Base-by-base conservation (phyloP, 148 eudicot species). In the Heliamphora exappendiculata region DNA sequence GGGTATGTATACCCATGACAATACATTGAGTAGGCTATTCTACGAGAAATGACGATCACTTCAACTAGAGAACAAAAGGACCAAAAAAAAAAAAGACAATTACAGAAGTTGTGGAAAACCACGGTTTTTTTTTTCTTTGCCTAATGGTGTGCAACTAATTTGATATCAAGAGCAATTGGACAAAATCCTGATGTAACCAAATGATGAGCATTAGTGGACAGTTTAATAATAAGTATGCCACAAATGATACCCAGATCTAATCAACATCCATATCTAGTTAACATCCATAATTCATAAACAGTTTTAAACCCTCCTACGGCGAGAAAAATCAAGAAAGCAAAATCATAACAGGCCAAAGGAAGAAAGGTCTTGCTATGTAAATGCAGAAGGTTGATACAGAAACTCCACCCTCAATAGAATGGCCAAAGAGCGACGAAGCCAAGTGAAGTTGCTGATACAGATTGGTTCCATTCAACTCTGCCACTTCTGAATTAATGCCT, bases 111-210 rank as follows among this genome's bases (percentile, higher is more conserved):
- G n/a, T n/a, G n/a, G n/a, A n/a, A n/a, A n/a, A n/a, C n/a, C n/a
- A n/a, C n/a, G n/a, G n/a, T n/a, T n/a, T n/a, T n/a, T n/a, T n/a
- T n/a, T n/a, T n/a, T n/a, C n/a, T n/a, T 33, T 20, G 14, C 24
- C 24, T 7, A 1, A 31, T 20, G 44, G 19, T 0, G 31, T 29
- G 22, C 22, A 70, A 26, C 12, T 17, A 28, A 70, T 71, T 51
- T 31, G 28, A 6, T 51, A 71, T 33, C 42, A 51, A 33, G 12
- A 71, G 59, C 75, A 51, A 19, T 33, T 71, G 20, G 58, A 71
- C 75, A 26, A 51, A 70, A 50, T 71, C 62, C 57, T 71, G 60
- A 42, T 29, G 44, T n/a, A 71, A 51, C 20, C 33, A 73, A 14
- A 73, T n/a, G 63, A 37, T 55, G 19, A 42, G 34, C 20, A 44